These are phyloP conservation scores for Phylloporus sp. DNA, from an alignment of 768 basidiomycete species.

Conservation along the genomic window DNA sequence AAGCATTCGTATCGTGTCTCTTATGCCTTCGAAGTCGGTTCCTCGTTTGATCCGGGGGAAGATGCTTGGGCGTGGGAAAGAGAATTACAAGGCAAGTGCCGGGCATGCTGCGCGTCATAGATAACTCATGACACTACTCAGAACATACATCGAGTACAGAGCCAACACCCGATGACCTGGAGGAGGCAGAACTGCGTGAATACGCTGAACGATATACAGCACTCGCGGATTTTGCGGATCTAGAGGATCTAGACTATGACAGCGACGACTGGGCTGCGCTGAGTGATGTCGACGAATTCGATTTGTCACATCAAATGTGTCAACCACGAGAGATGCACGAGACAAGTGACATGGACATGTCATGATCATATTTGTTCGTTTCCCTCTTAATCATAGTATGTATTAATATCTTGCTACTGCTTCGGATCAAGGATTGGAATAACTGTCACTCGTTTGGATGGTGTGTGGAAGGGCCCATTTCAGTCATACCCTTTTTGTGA, in stretches of 20 bases:
- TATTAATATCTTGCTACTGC: conserved; percentile 3
- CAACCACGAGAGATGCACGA: neutral
- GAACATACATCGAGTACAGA: conserved; percentile 9
- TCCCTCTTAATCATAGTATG: neutral
- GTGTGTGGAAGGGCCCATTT: neutral
- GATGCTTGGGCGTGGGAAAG: conserved; percentile 60
- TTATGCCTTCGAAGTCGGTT: conserved; percentile 66
- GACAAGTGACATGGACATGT: conserved; percentile 26
- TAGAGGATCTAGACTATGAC: conserved; percentile 37
- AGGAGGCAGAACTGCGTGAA: conserved; percentile 54
- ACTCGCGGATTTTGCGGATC: conserved; percentile 46
- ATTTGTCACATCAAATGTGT: neutral
- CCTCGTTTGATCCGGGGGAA: conserved; percentile 73
- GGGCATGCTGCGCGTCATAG: neutral
- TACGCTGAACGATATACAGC: conserved; percentile 54
- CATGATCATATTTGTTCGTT: conserved; percentile 10
- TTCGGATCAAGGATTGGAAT: neutral
- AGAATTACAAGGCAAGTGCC: conserved; percentile 42
- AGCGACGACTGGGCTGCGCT: conserved; percentile 13
- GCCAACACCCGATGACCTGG: conserved; percentile 43
- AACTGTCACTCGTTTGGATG: neutral
- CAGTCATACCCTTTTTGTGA: too few relatives aligned
- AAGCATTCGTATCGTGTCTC: conserved; percentile 58
- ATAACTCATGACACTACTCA: conserved; percentile 2
- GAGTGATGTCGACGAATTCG: conserved; percentile 21